A percentile compares a stretch with the other conserved stretches of the same genome.
Conservation (phyloP, 2,329 filamentous ascomycete species). For the Lecanicillium sp. region DNA sequence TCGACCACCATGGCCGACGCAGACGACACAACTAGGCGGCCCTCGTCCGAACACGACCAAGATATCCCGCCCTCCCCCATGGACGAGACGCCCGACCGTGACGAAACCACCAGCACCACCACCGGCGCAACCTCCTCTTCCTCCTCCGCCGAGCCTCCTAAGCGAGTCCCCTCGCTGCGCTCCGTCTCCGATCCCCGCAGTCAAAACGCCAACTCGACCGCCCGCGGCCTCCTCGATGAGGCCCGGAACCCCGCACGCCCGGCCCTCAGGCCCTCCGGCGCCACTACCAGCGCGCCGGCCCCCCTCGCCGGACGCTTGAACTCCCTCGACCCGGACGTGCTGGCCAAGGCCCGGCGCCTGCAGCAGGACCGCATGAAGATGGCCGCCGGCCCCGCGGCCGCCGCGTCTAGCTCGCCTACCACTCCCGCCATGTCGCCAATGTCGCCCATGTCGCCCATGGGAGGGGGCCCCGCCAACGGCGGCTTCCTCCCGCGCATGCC, state of each 20-base stretch:
- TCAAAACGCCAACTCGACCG: slow-evolving; percentile 81
- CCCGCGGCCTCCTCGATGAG: slow-evolving; percentile 67
- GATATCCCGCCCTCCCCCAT: background rate
- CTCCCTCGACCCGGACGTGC: slow-evolving; percentile 35
- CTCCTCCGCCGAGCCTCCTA: slow-evolving; percentile 33
- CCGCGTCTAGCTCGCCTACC: slow-evolving; percentile 23
- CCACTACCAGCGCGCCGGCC: slow-evolving; percentile 29
- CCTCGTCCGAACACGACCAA: background rate
- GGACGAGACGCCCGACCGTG: background rate
- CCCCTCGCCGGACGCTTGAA: slow-evolving; percentile 27
- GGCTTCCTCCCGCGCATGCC: slow-evolving; percentile 36
- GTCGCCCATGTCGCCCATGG: slow-evolving; percentile 28
- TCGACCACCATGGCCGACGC: slow-evolving; percentile 7
- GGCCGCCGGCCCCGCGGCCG: slow-evolving; percentile 29
- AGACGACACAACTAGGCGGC: background rate
- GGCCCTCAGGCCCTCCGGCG: no score
- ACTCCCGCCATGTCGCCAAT: slow-evolving; percentile 29
- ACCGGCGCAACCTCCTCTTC: no score
- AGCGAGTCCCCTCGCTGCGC: slow-evolving; percentile 53
- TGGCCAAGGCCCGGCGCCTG: slow-evolving; percentile 43
- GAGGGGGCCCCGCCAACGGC: slow-evolving; percentile 35
- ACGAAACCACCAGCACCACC: background rate
- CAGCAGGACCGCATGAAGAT: slow-evolving; percentile 42
- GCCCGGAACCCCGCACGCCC: slow-evolving; percentile 44
- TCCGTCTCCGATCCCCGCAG: slow-evolving; percentile 53